phyloP scores from a whole-genome alignment of 129 eudicot species.

The Artemisia annua region DNA sequence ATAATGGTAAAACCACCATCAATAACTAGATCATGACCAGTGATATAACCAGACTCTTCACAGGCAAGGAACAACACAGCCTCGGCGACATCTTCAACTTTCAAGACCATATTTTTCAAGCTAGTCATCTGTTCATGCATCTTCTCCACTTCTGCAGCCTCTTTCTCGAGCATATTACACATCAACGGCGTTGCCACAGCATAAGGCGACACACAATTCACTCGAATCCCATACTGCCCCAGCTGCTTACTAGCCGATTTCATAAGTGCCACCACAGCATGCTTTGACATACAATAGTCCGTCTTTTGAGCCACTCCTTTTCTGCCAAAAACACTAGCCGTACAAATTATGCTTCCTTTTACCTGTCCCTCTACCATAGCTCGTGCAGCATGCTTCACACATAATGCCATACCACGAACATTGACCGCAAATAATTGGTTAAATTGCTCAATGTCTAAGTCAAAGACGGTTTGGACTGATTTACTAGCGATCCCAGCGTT shows the following conservation, averaged over 20 bases:
- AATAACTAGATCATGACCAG: constrained; percentile 12
- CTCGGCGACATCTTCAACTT: constrained; percentile 3
- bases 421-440: not conserved
- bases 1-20: constrained; percentile 14
- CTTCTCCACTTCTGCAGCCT: constrained; percentile 4
- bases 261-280: constrained; percentile 1
- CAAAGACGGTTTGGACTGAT: not conserved
- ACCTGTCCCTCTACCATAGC: constrained; percentile 8
- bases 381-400: constrained; percentile 1
- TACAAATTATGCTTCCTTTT: not conserved
- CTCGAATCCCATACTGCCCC: constrained; percentile 7
- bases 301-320: not conserved
- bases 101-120: not conserved
- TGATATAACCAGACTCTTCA: not conserved
- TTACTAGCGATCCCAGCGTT: constrained; percentile 11
- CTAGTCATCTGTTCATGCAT: not conserved
- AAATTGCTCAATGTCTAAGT: constrained; percentile 11
- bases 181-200: constrained; percentile 10
- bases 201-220: constrained; percentile 7
- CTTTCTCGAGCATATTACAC: not conserved
- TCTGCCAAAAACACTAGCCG: constrained; percentile 1
- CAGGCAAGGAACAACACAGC: constrained; percentile 16
- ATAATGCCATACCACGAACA: not conserved
- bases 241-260: constrained; percentile 6
- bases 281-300: constrained; percentile 16